Conservation (phyloP, 148 eudicot species). For the Silene uniflora region DNA sequence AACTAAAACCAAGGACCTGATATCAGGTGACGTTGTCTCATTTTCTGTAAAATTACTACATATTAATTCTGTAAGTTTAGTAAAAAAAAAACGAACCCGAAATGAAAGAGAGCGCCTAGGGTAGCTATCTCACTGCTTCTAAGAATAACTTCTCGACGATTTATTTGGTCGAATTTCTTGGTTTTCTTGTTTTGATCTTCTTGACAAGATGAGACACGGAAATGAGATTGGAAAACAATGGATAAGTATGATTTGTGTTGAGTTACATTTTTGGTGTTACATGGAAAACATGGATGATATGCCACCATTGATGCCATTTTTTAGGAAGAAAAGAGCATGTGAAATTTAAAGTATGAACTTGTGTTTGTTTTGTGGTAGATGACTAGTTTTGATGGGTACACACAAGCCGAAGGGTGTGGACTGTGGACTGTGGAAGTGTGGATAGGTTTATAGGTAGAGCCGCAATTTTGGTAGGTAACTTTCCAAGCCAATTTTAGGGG, state of each 20-base stretch:
- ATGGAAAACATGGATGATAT: background rate
- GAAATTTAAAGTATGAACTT: background rate
- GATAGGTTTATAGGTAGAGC: no score
- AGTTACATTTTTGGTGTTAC: constrained; percentile 3
- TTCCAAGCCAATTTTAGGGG: accelerated
- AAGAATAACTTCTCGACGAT: constrained; percentile 60
- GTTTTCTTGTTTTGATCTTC: constrained; percentile 12
- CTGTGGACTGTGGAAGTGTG: no score
- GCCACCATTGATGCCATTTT: constrained; percentile 24
- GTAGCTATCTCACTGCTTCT: constrained; percentile 78
- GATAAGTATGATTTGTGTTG: constrained; percentile 1
- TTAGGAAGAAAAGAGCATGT: background rate
- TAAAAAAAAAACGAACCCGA: constrained; percentile 46
- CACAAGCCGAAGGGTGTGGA: no score
- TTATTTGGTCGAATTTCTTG: constrained; percentile 11
- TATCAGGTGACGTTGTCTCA: no score
- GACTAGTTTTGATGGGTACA: no score
- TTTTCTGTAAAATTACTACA: no score
- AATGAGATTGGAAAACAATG: background rate
- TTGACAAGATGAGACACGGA: constrained; percentile 20
- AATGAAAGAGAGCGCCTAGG: constrained; percentile 71
- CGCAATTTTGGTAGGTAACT: no score
- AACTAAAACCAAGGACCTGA: background rate
- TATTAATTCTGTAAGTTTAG: no score
- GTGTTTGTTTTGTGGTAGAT: background rate